Evolutionary conservation across 2,329 filamentous ascomycete species (phyloP).

Genomic region (Lachnellula occidentalis): DNA sequence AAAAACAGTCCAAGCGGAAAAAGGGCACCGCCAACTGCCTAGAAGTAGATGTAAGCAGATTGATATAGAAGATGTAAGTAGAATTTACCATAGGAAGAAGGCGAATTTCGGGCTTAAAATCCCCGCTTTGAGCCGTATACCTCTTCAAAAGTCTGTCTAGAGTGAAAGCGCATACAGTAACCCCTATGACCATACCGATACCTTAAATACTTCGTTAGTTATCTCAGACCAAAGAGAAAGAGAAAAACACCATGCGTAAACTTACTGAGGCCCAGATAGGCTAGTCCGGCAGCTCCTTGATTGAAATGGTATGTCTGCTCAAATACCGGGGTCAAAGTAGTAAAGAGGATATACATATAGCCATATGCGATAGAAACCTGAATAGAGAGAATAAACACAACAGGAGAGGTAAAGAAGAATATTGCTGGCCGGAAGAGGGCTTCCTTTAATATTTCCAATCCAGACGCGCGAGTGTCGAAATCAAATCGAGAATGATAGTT

Average conservation of each 20-base stretch:
- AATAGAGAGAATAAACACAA: constrained; percentile 29
- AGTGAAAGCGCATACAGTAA: no score
- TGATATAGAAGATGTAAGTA: no score
- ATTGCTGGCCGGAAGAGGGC: constrained; percentile 32
- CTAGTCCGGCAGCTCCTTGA: constrained; percentile 29
- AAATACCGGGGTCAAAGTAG: constrained; percentile 34
- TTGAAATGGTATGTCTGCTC: constrained; percentile 31
- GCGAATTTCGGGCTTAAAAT: no score
- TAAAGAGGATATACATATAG: constrained; percentile 34
- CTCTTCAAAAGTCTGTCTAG: no score
- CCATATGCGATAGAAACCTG: constrained; percentile 32
- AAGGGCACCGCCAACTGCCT: no score
- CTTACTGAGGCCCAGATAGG: constrained; percentile 32
- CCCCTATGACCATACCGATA: no score
- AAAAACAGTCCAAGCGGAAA: constrained; percentile 34
- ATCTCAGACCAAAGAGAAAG: no score
- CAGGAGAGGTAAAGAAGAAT: constrained; percentile 27
- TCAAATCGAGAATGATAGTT: constrained; percentile 41
- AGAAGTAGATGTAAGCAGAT: no score
- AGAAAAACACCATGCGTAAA: constrained; percentile 40
- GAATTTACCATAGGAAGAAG: no score
- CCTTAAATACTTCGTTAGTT: no score
- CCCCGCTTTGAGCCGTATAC: no score
- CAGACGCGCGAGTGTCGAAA: constrained; percentile 21
- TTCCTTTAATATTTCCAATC: constrained; percentile 21